Evolutionary conservation across 139 green algal species (phyloP).

Genomic region (Auxenochlorella pyrenoidosa): DNA sequence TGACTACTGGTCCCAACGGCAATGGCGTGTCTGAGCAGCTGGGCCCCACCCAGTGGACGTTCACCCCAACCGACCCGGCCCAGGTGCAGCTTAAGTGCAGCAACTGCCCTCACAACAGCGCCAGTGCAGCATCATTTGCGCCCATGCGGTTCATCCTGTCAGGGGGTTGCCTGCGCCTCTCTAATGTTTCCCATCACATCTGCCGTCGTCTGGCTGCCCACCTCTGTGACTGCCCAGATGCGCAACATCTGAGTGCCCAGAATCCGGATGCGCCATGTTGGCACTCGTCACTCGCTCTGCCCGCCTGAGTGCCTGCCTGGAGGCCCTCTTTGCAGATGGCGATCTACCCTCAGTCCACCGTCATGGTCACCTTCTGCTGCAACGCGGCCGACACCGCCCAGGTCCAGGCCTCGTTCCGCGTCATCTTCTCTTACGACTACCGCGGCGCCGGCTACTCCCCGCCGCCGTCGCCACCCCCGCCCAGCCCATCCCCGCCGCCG

Average conservation of each 20-base stretch:
- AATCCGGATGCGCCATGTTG: neutral
- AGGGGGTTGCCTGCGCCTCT: no score
- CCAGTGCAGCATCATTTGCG: no score
- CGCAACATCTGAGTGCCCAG: neutral
- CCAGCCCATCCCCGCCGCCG: neutral
- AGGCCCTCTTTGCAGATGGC: neutral
- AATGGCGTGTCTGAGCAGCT: neutral
- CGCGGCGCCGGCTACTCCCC: neutral
- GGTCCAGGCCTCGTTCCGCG: conserved; percentile 17
- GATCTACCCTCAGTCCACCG: neutral
- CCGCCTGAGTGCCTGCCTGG: no score
- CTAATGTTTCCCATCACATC: neutral
- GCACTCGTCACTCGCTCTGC: neutral
- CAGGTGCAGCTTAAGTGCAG: neutral
- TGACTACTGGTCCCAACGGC: conserved; percentile 35
- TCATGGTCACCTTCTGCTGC: conserved; percentile 39
- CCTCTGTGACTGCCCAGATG: neutral
- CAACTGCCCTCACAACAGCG: neutral
- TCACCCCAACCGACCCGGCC: conserved; percentile 8
- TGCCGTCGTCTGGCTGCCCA: neutral
- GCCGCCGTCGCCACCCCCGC: neutral
- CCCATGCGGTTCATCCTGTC: no score
- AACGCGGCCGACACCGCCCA: neutral
- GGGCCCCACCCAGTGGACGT: conserved; percentile 10
- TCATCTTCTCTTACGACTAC: conserved; percentile 33